phyloP scores from a whole-genome alignment of 2,329 filamentous ascomycete genomes.

The Juglanconis oblonga region DNA sequence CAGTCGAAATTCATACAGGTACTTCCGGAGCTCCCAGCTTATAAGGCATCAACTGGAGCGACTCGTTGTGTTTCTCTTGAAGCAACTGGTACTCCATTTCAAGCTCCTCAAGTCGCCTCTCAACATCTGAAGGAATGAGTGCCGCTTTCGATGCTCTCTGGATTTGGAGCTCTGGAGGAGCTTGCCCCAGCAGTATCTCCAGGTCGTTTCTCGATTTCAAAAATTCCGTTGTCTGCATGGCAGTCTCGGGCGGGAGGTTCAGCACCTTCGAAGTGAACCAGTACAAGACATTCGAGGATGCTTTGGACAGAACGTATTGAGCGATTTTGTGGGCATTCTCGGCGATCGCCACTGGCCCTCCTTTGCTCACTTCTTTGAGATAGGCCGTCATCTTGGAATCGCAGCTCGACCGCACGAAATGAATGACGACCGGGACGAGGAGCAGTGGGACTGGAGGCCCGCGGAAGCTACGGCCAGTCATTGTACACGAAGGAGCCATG shows the following conservation, averaged over 20 bases:
- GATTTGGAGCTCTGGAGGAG: no score
- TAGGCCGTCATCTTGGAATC: slow-evolving; percentile 6
- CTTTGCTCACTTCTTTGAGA: not conserved
- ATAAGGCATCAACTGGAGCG: slow-evolving; percentile 2
- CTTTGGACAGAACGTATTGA: slow-evolving; percentile 13
- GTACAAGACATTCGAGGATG: slow-evolving; percentile 12
- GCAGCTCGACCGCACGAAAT: slow-evolving; percentile 8
- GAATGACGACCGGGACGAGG: slow-evolving; percentile 14
- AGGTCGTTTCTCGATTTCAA: slow-evolving; percentile 13
- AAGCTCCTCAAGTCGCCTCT: slow-evolving; percentile 15
- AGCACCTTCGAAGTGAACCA: slow-evolving; percentile 17
- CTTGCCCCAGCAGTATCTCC: not conserved
- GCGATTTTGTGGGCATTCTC: slow-evolving; percentile 14
- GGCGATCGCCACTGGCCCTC: slow-evolving; percentile 8
- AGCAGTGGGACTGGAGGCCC: slow-evolving; percentile 12
- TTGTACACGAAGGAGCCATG: slow-evolving; percentile 6
- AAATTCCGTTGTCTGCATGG: slow-evolving; percentile 14
- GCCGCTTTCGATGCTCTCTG: not conserved
- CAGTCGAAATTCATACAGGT: not conserved
- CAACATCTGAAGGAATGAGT: not conserved
- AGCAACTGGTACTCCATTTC: slow-evolving; percentile 14
- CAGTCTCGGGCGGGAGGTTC: slow-evolving; percentile 6
- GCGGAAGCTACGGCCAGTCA: slow-evolving; percentile 4
- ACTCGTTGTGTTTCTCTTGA: slow-evolving; percentile 6
- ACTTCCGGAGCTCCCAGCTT: not conserved